Conservation (phyloP, 2,329 filamentous ascomycete genomes). For the Diatrype stigma region DNA sequence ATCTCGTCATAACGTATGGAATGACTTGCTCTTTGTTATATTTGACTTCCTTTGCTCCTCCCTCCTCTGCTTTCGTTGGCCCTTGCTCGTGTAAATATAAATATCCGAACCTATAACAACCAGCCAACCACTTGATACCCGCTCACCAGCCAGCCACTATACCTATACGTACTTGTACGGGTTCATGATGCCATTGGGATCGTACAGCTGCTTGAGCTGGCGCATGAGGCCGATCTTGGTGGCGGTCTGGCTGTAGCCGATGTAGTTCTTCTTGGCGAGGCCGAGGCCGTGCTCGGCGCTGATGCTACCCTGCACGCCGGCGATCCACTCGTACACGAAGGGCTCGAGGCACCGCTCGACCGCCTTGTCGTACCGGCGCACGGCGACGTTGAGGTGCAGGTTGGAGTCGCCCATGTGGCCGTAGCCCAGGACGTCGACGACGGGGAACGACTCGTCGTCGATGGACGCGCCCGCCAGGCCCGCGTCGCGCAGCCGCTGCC, state of each 20-base stretch:
- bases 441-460: conserved; percentile 64
- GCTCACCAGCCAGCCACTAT: no score
- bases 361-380: conserved; percentile 76
- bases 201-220: conserved; percentile 89
- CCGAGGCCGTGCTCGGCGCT: conserved; percentile 95
- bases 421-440: conserved; percentile 89
- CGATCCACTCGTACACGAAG: conserved; percentile 96
- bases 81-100: no score
- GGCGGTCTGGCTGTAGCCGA: conserved; percentile 86
- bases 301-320: conserved; percentile 83
- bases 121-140: no score
- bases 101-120: no score
- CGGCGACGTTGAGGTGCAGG: conserved; percentile 85
- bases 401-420: conserved; percentile 98
- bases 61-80: no score
- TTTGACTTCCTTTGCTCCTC: no score
- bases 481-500: conserved; percentile 65
- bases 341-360: conserved; percentile 89
- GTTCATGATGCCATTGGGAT: conserved; percentile 98
- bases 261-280: conserved; percentile 91
- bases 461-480: conserved; percentile 66
- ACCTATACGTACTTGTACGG: conserved; percentile 88
- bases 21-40: no score
- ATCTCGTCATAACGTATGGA: no score
- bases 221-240: conserved; percentile 90